These are phyloP conservation scores for Podaxis carcinomalis DNA, from an alignment of 768 basidiomycete genomes.

Conservation along the genomic window DNA sequence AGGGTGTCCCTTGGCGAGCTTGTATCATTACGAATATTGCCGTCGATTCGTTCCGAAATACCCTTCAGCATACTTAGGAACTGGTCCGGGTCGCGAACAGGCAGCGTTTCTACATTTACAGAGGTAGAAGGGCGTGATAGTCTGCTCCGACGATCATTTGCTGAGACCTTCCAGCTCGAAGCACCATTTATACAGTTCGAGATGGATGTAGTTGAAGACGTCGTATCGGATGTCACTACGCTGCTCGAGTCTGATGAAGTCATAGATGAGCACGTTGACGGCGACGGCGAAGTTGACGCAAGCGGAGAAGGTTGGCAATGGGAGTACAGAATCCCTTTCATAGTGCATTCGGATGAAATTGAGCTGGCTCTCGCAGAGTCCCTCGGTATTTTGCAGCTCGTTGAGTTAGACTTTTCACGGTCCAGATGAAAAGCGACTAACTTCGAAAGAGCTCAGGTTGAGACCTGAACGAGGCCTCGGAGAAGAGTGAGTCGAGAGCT, in stretches of 20 bases:
- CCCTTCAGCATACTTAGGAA: slow-evolving; percentile 31
- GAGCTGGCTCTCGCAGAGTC: background rate
- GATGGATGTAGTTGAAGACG: background rate
- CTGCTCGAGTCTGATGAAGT: background rate
- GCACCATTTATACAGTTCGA: background rate
- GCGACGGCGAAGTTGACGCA: background rate
- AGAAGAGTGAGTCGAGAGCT: slow-evolving; percentile 18
- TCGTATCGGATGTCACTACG: background rate
- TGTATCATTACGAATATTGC: slow-evolving; percentile 16
- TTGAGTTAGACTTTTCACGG: background rate
- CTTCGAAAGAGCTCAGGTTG: background rate
- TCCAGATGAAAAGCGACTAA: slow-evolving; percentile 1
- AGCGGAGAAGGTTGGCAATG: background rate
- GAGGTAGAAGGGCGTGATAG: background rate
- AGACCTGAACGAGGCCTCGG: slow-evolving; percentile 9
- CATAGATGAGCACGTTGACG: background rate
- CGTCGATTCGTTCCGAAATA: slow-evolving; percentile 30
- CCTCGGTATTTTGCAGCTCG: background rate
- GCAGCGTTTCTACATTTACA: background rate
- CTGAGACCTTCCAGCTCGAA: background rate
- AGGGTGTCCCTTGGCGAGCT: slow-evolving; percentile 5
- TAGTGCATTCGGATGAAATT: background rate
- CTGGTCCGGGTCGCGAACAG: slow-evolving; percentile 16
- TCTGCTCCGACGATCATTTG: slow-evolving; percentile 1
- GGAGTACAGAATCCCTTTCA: background rate